phyloP scores from a whole-genome alignment of 768 basidiomycete species.

The Mycena latifolia region DNA sequence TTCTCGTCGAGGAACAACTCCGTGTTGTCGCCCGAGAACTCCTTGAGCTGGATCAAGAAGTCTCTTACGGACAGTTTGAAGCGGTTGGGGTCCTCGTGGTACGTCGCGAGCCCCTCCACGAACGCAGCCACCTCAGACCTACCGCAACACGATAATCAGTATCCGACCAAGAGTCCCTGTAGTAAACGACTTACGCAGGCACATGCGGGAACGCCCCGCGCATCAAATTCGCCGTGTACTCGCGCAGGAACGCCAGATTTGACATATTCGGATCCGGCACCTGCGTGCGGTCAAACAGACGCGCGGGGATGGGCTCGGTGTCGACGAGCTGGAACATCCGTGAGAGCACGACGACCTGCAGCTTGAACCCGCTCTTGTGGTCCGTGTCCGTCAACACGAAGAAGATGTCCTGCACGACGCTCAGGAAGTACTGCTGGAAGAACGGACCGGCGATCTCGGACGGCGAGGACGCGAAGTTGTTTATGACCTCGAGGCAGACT shows the following conservation, averaged over 20 bases:
- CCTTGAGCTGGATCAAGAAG: slow-evolving; percentile 97
- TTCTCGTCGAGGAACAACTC: slow-evolving; percentile 96
- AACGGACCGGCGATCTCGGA: slow-evolving; percentile 87
- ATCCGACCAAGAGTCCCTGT: too few species aligned
- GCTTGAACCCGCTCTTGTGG: slow-evolving; percentile 98
- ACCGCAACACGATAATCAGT: too few species aligned
- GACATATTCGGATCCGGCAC: slow-evolving; percentile 77
- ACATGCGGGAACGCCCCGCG: slow-evolving; percentile 95
- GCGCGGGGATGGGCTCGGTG: slow-evolving; percentile 79
- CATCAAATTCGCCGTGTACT: slow-evolving; percentile 89
- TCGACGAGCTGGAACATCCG: slow-evolving; percentile 95
- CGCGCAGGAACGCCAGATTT: slow-evolving; percentile 84
- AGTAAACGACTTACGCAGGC: slow-evolving; percentile 68
- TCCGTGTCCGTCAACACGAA: slow-evolving; percentile 97
- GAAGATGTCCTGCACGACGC: slow-evolving; percentile 94
- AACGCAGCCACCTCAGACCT: slow-evolving; percentile 65
- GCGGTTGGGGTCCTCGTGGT: slow-evolving; percentile 82
- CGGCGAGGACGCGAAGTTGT: slow-evolving; percentile 87
- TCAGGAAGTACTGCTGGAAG: slow-evolving; percentile 96
- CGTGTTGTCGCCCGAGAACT: slow-evolving; percentile 93
- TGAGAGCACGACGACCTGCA: slow-evolving; percentile 90
- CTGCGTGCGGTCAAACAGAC: slow-evolving; percentile 85
- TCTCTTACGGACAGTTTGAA: slow-evolving; percentile 97
- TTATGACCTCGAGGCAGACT: slow-evolving; percentile 95
- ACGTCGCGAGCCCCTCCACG: slow-evolving; percentile 74